phyloP scores from a whole-genome alignment of 495 filamentous ascomycete species.

The Trichodelitschia bisporula region DNA sequence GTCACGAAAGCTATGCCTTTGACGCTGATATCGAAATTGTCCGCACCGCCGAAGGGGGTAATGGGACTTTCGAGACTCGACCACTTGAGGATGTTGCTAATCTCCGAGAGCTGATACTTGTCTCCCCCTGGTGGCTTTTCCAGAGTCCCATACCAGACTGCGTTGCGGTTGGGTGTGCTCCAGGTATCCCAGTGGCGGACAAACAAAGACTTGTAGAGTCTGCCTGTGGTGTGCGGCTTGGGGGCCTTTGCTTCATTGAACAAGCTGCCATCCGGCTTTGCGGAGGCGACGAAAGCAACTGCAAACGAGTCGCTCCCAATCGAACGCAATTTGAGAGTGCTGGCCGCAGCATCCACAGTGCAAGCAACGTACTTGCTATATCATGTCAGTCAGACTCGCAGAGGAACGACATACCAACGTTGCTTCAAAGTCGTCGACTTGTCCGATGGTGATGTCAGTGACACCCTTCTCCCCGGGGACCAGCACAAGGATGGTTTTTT shows the following conservation, averaged over 20 bases:
- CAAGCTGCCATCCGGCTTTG: constrained; percentile 28
- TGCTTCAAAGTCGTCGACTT: constrained; percentile 6
- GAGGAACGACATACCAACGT: background rate
- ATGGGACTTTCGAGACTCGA: constrained; percentile 35
- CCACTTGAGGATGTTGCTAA: constrained; percentile 33
- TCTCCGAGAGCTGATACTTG: constrained; percentile 18
- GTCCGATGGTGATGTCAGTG: constrained; percentile 30
- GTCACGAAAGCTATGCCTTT: constrained; percentile 53
- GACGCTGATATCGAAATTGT: constrained; percentile 31
- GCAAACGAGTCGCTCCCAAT: constrained; percentile 41
- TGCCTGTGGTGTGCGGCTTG: constrained; percentile 25
- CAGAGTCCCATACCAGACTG: constrained; percentile 49
- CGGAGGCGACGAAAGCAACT: constrained; percentile 39
- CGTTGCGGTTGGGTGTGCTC: constrained; percentile 17
- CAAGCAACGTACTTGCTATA: constrained; percentile 41
- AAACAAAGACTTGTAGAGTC: constrained; percentile 28
- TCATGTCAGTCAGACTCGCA: constrained; percentile 3
- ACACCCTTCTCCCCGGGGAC: constrained; percentile 36
- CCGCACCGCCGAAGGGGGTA: constrained; percentile 27
- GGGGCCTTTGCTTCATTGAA: constrained; percentile 29
- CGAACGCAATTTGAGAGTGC: too few relatives aligned
- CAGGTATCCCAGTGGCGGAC: constrained; percentile 37
- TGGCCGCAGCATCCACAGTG: constrained; percentile 38
- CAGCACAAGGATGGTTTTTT: constrained; percentile 35
- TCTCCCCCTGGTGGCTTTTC: constrained; percentile 18